Evolutionary conservation across 192 early-diverging fungal species (phyloP).

Genomic region (Entophlyctis luteolus): DNA sequence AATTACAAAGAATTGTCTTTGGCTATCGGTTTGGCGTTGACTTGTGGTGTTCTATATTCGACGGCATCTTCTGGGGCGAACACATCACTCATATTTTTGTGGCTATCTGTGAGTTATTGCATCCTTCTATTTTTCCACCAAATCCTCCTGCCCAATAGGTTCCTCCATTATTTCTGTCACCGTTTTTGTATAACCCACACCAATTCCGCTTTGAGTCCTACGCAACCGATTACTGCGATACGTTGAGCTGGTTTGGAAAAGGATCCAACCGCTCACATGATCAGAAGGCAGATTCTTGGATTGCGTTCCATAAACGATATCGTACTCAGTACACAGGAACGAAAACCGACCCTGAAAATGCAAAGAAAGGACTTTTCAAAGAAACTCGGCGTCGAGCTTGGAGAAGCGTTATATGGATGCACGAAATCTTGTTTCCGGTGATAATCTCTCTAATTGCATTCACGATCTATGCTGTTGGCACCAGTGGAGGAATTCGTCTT

Average conservation of each 20-base stretch:
- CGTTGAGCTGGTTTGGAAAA: constrained; percentile 66
- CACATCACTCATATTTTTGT: background rate
- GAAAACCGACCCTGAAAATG: background rate
- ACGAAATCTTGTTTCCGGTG: constrained; percentile 8
- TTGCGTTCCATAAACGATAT: background rate
- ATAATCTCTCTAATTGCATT: background rate
- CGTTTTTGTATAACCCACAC: constrained; percentile 86
- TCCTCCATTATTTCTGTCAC: constrained; percentile 70
- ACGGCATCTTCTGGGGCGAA: background rate
- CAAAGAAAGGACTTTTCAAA: background rate
- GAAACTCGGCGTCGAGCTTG: background rate
- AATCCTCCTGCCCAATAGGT: background rate
- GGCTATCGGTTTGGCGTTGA: background rate
- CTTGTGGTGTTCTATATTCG: background rate
- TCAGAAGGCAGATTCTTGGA: background rate
- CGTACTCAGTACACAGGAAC: constrained; percentile 2
- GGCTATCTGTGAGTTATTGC: background rate
- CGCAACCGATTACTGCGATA: constrained; percentile 75
- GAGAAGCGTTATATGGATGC: constrained; percentile 4
- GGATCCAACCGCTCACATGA: background rate
- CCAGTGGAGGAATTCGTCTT: background rate
- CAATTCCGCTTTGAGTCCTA: constrained; percentile 80
- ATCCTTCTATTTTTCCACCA: background rate
- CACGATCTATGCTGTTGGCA: constrained; percentile 11
- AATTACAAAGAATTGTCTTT: constrained; percentile 1